Conservation (phyloP, 1,284 basidiomycete species). For the Ustanciosporium gigantosporum region DNA sequence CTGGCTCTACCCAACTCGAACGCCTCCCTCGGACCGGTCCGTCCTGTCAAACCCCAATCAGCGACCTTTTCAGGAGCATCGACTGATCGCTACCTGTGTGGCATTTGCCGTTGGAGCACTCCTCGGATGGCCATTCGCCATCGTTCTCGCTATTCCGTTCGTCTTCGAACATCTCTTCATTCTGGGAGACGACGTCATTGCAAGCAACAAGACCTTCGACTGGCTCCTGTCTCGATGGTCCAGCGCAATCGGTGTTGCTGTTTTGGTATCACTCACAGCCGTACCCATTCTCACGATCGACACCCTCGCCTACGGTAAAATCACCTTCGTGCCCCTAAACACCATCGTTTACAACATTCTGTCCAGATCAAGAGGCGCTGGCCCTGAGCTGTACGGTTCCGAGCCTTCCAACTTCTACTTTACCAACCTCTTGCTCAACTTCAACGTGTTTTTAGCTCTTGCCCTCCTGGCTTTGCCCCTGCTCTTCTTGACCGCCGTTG, state of each 20-base stretch:
- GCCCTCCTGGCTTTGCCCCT: constrained; percentile 69
- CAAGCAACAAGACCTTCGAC: constrained; percentile 5
- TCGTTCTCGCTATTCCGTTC: constrained; percentile 83
- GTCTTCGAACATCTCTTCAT: constrained; percentile 87
- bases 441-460: constrained; percentile 82
- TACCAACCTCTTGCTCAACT: constrained; percentile 76
- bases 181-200: constrained; percentile 65
- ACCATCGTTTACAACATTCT: constrained; percentile 93
- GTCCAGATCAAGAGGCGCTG: constrained; percentile 67
- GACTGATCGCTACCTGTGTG: constrained; percentile 67
- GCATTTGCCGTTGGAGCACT: constrained; percentile 81
- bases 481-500: constrained; percentile 73
- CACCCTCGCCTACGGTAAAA: constrained; percentile 81
- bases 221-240: constrained; percentile 65
- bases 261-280: constrained; percentile 72
- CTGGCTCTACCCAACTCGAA: constrained; percentile 70
- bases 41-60: constrained; percentile 25
- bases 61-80: constrained; percentile 19
- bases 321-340: constrained; percentile 84
- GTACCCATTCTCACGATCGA: constrained; percentile 64
- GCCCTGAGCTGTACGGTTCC: constrained; percentile 91
- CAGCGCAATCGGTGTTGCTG: constrained; percentile 69
- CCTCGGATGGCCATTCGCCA: constrained; percentile 93
- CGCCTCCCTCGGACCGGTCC: constrained; percentile 14
- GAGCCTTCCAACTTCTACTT: constrained; percentile 70